A percentile compares a stretch with the other conserved stretches of the same genome.
Evolutionary conservation across 179 eudicot species (phyloP).

Genomic region (Pouteria campechiana): DNA sequence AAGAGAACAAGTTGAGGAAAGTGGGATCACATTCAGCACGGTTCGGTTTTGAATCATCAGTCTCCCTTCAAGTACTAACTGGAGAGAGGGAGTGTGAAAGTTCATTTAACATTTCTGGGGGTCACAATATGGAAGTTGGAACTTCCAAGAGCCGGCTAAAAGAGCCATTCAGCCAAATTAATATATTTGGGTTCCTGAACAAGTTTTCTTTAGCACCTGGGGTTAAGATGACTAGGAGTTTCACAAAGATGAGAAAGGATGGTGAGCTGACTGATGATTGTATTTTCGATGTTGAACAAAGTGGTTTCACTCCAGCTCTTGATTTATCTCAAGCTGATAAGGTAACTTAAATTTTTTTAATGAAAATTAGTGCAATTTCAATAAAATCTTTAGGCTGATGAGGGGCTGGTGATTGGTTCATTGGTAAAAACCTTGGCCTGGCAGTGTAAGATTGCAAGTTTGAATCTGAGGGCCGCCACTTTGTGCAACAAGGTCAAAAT

Average conservation of each 20-base stretch:
- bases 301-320: neutral
- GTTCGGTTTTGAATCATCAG: constrained; percentile 4
- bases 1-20: neutral
- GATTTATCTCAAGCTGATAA: constrained; percentile 5
- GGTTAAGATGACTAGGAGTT: constrained; percentile 14
- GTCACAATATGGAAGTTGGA: constrained; percentile 21
- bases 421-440: no score
- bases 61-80: constrained; percentile 8
- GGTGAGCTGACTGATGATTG: no score
- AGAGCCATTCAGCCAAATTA: constrained; percentile 7
- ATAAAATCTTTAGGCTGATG: no score
- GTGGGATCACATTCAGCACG: constrained; percentile 6
- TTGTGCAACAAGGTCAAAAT: no score
- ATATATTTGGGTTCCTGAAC: constrained; percentile 11
- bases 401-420: no score
- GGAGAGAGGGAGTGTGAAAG: constrained; percentile 5
- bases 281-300: no score
- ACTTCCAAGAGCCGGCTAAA: constrained; percentile 8
- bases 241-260: constrained; percentile 22
- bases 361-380: no score
- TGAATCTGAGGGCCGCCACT: no score
- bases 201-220: constrained; percentile 8
- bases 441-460: no score
- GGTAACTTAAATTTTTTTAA: no score
- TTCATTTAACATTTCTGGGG: no score